These are phyloP conservation scores for Sporothrix phasma DNA, from an alignment of 2,329 filamentous ascomycete species.

Conservation along the genomic window DNA sequence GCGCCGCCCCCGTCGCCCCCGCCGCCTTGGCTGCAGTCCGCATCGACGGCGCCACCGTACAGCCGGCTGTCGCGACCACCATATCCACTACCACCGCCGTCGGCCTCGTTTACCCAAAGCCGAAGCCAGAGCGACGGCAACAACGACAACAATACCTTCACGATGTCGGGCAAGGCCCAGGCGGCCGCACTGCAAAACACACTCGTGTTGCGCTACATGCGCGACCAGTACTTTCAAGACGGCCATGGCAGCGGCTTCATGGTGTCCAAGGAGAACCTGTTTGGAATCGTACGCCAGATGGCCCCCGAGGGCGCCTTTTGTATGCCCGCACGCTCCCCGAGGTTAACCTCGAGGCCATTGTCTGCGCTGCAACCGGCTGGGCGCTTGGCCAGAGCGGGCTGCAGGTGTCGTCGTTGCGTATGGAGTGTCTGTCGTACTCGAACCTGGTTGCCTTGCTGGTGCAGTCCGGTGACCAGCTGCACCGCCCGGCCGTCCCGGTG, in stretches of 20 bases:
- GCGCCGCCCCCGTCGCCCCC: too few relatives aligned
- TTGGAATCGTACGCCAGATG: slow-evolving; percentile 14
- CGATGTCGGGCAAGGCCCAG: neutral
- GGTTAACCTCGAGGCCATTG: slow-evolving; percentile 8
- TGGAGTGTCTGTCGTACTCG: slow-evolving; percentile 5
- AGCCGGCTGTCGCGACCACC: too few relatives aligned
- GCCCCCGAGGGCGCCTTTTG: slow-evolving; percentile 12
- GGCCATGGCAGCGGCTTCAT: neutral
- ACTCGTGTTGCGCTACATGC: neutral
- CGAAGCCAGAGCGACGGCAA: neutral
- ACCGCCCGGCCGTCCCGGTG: slow-evolving; percentile 5
- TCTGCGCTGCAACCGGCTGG: slow-evolving; percentile 15
- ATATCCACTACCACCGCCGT: too few relatives aligned
- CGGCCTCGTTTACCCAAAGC: too few relatives aligned
- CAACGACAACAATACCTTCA: neutral
- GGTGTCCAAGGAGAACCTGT: slow-evolving; percentile 1
- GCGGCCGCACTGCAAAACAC: neutral
- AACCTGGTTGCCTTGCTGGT: slow-evolving; percentile 12
- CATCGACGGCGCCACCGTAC: too few relatives aligned
- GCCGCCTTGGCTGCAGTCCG: neutral
- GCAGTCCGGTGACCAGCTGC: slow-evolving; percentile 12
- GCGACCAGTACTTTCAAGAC: slow-evolving; percentile 15
- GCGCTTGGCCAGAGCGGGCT: slow-evolving; percentile 12
- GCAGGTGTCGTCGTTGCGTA: neutral
- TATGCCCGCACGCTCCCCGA: slow-evolving; percentile 1